Conservation (phyloP, 495 filamentous ascomycete genomes). For the Penicillium cosmopolitanum region DNA sequence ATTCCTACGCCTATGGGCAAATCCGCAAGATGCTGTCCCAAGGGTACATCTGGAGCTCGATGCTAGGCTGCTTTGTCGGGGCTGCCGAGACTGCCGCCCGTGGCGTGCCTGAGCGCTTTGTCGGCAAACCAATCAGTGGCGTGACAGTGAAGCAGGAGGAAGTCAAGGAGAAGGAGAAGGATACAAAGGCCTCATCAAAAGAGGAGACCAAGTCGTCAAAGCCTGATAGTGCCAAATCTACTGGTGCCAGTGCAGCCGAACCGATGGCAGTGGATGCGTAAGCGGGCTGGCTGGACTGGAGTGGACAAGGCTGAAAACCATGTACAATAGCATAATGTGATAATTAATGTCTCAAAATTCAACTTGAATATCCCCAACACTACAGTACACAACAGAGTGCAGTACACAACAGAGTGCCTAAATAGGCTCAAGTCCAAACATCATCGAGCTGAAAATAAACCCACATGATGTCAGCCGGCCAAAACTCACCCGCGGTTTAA, state of each 20-base stretch:
- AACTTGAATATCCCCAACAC: conserved; percentile 11
- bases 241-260: conserved; percentile 10
- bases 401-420: conserved; percentile 11
- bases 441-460: conserved; percentile 16
- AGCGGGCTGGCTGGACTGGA: background rate
- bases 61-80: conserved; percentile 78
- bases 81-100: conserved; percentile 59
- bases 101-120: conserved; percentile 71
- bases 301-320: background rate
- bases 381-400: conserved; percentile 11
- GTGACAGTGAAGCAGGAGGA: conserved; percentile 1
- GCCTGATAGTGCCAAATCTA: conserved; percentile 5
- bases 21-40: conserved; percentile 59
- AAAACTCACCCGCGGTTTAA: background rate
- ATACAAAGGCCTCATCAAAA: conserved; percentile 2
- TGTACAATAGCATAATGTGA: conserved; percentile 8
- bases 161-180: conserved; percentile 12
- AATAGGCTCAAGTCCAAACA: conserved; percentile 13
- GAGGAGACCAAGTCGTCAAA: conserved; percentile 2
- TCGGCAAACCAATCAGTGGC: conserved; percentile 31
- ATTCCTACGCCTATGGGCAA: conserved; percentile 73
- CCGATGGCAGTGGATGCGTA: conserved; percentile 26
- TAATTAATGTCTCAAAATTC: conserved; percentile 8
- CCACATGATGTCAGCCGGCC: conserved; percentile 5
- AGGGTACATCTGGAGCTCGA: conserved; percentile 73